Percentiles rank a stretch among this genome's conserved stretches.
Conservation (phyloP, 352 stramenopile species). For the Globisporangium uncinulatum region DNA sequence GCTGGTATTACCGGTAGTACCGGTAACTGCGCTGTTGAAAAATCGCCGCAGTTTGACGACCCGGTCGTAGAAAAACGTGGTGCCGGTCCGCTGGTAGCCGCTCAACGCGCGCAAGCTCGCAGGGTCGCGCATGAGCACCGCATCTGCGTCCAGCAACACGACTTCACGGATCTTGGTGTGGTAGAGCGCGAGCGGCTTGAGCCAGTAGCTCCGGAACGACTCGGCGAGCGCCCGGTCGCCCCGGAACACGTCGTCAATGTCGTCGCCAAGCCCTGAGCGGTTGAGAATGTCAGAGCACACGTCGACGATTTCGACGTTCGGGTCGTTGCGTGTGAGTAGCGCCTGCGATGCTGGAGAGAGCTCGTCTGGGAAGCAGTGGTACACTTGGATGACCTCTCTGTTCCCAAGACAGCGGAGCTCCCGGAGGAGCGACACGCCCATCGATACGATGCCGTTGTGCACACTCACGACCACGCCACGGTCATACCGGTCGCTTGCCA, state of each 20-base stretch:
- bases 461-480: conserved; percentile 35
- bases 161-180: conserved; percentile 41
- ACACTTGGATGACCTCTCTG: conserved; percentile 34
- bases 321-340: conserved; percentile 38
- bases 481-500: background rate
- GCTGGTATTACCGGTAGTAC: background rate
- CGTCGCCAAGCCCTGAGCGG: conserved; percentile 3
- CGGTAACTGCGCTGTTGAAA: conserved; percentile 52
- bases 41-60: conserved; percentile 45
- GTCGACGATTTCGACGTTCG: conserved; percentile 54
- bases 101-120: conserved; percentile 28
- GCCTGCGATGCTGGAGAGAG: conserved; percentile 23
- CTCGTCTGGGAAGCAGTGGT: conserved; percentile 40
- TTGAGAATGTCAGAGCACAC: conserved; percentile 38
- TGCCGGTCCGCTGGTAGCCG: conserved; percentile 41
- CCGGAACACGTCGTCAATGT: conserved; percentile 21
- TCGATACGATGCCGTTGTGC: conserved; percentile 35
- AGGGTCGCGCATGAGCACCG: conserved; percentile 39
- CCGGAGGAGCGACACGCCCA: conserved; percentile 53
- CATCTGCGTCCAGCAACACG: conserved; percentile 42
- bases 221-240: conserved; percentile 27
- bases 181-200: conserved; percentile 52
- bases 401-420: conserved; percentile 43
- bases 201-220: conserved; percentile 38
- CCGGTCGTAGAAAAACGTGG: conserved; percentile 72